A percentile compares a stretch with the other conserved stretches of the same genome.
These are phyloP conservation scores for Hyaloscypha bicolor DNA, from an alignment of 495 filamentous ascomycete genomes.

Conservation along the genomic window DNA sequence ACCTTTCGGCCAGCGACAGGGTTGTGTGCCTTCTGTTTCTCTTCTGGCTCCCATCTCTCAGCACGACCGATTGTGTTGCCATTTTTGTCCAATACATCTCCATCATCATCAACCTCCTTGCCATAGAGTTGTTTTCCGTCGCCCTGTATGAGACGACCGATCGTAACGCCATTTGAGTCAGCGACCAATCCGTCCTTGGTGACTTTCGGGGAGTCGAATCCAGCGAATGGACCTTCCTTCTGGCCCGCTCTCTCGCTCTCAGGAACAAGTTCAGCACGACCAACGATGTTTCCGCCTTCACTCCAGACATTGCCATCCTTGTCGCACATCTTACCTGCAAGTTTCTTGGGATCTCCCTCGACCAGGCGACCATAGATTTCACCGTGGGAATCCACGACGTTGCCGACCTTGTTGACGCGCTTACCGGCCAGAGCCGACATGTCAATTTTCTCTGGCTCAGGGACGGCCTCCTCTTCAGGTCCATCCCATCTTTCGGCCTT, in stretches of 20 bases:
- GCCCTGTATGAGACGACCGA: slow-evolving; percentile 74
- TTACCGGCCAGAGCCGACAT: slow-evolving; percentile 75
- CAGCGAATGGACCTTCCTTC: slow-evolving; percentile 79
- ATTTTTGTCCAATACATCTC: slow-evolving; percentile 59
- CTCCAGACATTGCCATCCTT: slow-evolving; percentile 80
- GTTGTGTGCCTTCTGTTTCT: slow-evolving; percentile 65
- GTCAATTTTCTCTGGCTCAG: slow-evolving; percentile 53
- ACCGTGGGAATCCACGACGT: slow-evolving; percentile 77
- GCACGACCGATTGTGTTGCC: slow-evolving; percentile 82
- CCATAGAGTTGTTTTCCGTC: slow-evolving; percentile 73
- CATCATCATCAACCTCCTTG: slow-evolving; percentile 68
- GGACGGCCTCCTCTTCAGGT: slow-evolving; percentile 45
- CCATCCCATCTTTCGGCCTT: slow-evolving; percentile 69
- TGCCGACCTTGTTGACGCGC: slow-evolving; percentile 72
- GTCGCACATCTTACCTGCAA: slow-evolving; percentile 81
- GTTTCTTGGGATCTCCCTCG: slow-evolving; percentile 68
- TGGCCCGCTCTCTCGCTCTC: slow-evolving; percentile 65
- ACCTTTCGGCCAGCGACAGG: slow-evolving; percentile 78
- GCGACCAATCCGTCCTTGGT: slow-evolving; percentile 75
- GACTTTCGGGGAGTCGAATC: slow-evolving; percentile 71
- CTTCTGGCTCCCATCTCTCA: slow-evolving; percentile 79
- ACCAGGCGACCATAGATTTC: slow-evolving; percentile 73
- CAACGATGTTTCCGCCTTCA: slow-evolving; percentile 78
- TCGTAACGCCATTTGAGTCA: slow-evolving; percentile 61
- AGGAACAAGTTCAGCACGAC: slow-evolving; percentile 75